Base-by-base conservation (phyloP, 2,329 filamentous ascomycete species). In the Westerdykella aurantiaca region DNA sequence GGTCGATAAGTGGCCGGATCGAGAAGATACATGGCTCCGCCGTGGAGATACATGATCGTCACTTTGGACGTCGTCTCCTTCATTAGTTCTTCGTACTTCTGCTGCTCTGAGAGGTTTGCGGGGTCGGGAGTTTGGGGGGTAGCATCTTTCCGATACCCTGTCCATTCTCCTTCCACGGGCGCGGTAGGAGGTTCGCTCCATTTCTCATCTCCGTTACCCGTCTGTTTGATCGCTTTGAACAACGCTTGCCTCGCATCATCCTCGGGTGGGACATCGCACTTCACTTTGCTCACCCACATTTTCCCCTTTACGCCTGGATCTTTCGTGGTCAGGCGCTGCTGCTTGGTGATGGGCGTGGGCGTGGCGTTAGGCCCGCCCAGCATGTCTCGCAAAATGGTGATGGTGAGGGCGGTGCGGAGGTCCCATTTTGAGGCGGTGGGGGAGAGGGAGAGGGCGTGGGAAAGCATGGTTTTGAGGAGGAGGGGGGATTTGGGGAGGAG, bases 281-380 rank as follows among this genome's bases (percentile, higher is more conserved):
- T 78, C 34, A 86, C 82, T 43, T 80, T 85, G 56, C 82, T 83
- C 18, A 95, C 75, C 90, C 90, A 96, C 51, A 93, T 81, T 37
- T 78, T 79, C 3, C 88, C 88, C 61, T 87, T 89, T 59, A 94
- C 72, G 0, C 80, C 81, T 0, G 77, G 77, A 42, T 86, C 84
- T 45, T 73, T 79, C 37, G 78, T 69, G 1, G 79, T 78, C n/a
- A 79, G 55, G 34, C 69, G 71, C 66, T 96, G 91, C 6, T 57
- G 37, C 38, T 64, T 61, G 0, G 57, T 52, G n/a, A 68, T 63
- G 2, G 57, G 43, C 2, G 49, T 41, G 1, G 58, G 49, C n/a
- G 49, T 47, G 0, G 53, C 44, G 6, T 57, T 55, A 3, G 59
- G 57, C 25, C 25, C 25, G 1, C 60, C 61, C 5, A 67, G 47